Conservation (phyloP, 2,329 filamentous ascomycete genomes). For the Helotiales sp. region DNA sequence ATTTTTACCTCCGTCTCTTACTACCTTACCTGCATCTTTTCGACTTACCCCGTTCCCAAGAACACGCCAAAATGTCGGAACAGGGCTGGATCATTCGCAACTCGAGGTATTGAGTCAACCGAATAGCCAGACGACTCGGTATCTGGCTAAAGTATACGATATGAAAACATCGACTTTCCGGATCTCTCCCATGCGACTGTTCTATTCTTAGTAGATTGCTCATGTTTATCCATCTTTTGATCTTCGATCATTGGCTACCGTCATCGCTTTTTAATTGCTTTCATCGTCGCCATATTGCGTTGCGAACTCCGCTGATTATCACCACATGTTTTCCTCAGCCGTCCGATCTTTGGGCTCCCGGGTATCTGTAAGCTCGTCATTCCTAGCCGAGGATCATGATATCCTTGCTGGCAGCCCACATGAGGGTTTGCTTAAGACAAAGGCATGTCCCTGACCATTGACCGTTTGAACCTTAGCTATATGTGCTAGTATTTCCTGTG, state of each 20-base stretch:
- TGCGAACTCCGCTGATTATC: conserved; percentile 14
- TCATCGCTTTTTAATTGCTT: conserved; percentile 21
- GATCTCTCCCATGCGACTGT: conserved; percentile 6
- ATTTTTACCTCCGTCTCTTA: neutral
- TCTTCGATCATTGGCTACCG: conserved; percentile 12
- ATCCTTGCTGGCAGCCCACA: conserved; percentile 1
- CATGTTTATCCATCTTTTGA: conserved; percentile 12
- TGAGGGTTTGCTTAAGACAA: conserved; percentile 21
- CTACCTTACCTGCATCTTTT: neutral
- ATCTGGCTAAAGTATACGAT: conserved; percentile 25
- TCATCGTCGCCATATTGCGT: conserved; percentile 4
- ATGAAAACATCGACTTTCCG: conserved; percentile 15
- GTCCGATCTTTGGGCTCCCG: neutral
- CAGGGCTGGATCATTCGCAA: neutral
- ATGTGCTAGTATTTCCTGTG: neutral
- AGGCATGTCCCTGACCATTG: conserved; percentile 3
- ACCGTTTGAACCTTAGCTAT: neutral
- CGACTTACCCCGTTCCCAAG: neutral
- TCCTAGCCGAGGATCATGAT: conserved; percentile 14
- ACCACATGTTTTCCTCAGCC: neutral
- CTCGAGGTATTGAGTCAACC: conserved; percentile 12
- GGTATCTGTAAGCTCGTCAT: conserved; percentile 12
- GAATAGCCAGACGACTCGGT: conserved; percentile 22
- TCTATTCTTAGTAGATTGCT: conserved; percentile 22
- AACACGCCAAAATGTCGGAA: neutral